phyloP scores from a whole-genome alignment of 1,139 yeast species.

The Blastobotrys malaysiensis region DNA sequence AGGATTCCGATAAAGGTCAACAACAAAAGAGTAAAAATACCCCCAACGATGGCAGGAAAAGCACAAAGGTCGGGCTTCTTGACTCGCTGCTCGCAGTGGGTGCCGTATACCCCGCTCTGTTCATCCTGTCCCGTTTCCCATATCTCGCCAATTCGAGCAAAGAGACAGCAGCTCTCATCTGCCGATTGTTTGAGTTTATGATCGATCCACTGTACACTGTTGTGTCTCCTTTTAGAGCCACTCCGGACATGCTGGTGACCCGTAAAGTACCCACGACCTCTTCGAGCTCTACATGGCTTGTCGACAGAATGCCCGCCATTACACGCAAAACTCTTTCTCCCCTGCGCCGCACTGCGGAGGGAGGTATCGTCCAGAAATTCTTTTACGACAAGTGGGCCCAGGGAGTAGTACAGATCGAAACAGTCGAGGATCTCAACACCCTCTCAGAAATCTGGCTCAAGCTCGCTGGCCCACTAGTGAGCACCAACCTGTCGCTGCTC shows the following conservation, averaged over 20 bases:
- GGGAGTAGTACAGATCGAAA: slow-evolving; percentile 37
- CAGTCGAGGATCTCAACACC: slow-evolving; percentile 43
- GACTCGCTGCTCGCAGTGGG: slow-evolving; percentile 57
- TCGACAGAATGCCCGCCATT: not conserved
- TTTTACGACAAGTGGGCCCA: slow-evolving; percentile 51
- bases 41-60: slow-evolving; percentile 20
- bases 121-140: slow-evolving; percentile 58
- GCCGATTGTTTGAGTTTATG: slow-evolving; percentile 45
- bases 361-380: slow-evolving; percentile 32
- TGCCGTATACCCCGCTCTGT: slow-evolving; percentile 57
- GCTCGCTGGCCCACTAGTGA: slow-evolving; percentile 55
- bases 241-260: not conserved
- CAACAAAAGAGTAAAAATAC: slow-evolving; percentile 13
- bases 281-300: not conserved
- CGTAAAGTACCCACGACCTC: not conserved
- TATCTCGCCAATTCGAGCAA: slow-evolving; percentile 53
- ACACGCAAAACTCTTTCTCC: not conserved
- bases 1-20: slow-evolving; percentile 5
- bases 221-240: not conserved
- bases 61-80: slow-evolving; percentile 42
- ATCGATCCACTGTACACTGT: slow-evolving; percentile 47
- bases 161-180: slow-evolving; percentile 46
- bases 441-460: slow-evolving; percentile 47
- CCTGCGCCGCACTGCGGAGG: not conserved
- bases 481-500: slow-evolving; percentile 45